Conservation (phyloP, 2,329 filamentous ascomycete species). For the Arthrobotrys musiformis region DNA sequence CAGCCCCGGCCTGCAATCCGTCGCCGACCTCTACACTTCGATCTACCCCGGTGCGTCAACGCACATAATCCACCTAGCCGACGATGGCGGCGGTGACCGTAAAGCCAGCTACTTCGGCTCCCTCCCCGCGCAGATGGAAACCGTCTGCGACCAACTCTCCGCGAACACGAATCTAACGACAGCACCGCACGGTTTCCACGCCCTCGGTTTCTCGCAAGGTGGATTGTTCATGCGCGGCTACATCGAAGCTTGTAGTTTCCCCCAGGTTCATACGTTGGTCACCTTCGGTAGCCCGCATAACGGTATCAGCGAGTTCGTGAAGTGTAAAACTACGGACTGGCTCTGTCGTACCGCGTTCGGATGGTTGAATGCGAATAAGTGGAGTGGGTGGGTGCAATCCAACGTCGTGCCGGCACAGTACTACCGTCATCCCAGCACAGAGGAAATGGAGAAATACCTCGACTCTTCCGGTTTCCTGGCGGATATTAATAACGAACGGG, state of each 20-base stretch:
- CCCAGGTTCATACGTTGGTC: slow-evolving; percentile 79
- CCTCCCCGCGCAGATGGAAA: slow-evolving; percentile 78
- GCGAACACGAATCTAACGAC: slow-evolving; percentile 35
- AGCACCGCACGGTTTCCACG: slow-evolving; percentile 41
- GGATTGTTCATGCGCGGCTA: slow-evolving; percentile 95
- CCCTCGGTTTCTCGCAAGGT: slow-evolving; percentile 92
- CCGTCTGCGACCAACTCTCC: slow-evolving; percentile 58
- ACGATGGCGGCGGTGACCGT: slow-evolving; percentile 74
- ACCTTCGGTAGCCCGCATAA: slow-evolving; percentile 94
- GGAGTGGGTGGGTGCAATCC: slow-evolving; percentile 79
- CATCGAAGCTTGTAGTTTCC: slow-evolving; percentile 82
- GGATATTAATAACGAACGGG: slow-evolving; percentile 94
- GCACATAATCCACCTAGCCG: slow-evolving; percentile 79
- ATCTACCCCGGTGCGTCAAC: slow-evolving; percentile 83
- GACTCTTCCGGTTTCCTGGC: slow-evolving; percentile 86
- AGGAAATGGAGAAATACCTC: slow-evolving; percentile 77
- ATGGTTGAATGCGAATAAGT: slow-evolving; percentile 81
- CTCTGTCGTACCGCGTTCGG: slow-evolving; percentile 83
- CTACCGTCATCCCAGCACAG: slow-evolving; percentile 74
- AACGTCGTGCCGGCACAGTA: slow-evolving; percentile 93
- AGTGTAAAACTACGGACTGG: slow-evolving; percentile 78
- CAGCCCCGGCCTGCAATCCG: slow-evolving; percentile 76
- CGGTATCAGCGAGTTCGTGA: slow-evolving; percentile 82
- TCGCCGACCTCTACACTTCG: slow-evolving; percentile 76
- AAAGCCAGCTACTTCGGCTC: slow-evolving; percentile 91